Conservation (phyloP, 805 yeast species). For the Suhomyces sp. region DNA sequence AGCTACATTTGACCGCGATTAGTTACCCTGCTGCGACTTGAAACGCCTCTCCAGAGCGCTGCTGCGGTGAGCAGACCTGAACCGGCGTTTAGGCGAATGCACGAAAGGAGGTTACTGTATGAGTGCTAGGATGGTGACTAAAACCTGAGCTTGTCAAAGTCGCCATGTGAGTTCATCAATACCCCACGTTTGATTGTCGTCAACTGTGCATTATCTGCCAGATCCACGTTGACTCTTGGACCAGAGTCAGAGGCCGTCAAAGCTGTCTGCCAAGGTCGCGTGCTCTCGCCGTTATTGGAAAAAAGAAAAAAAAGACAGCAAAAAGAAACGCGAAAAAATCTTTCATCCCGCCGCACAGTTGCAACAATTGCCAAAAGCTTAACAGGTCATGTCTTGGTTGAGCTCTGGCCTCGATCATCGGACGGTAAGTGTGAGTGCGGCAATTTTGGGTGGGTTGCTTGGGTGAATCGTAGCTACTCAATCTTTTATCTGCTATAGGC, state of each 20-base stretch:
- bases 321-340: not conserved
- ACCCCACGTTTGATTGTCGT: not conserved
- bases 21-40: not conserved
- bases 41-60: not conserved
- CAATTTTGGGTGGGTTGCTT: not conserved
- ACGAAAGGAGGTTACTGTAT: too few relatives aligned
- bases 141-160: too few relatives aligned
- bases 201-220: not conserved
- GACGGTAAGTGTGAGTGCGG: not conserved
- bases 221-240: not conserved
- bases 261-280: not conserved
- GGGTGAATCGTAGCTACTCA: not conserved
- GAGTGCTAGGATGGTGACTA: too few relatives aligned
- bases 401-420: not conserved
- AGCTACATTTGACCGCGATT: not conserved
- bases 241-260: not conserved
- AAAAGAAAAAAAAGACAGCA: not conserved
- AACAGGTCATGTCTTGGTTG: not conserved
- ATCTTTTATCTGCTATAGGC: not conserved
- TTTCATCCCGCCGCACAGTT: not conserved
- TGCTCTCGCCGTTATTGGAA: not conserved
- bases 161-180: not conserved
- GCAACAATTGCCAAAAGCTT: not conserved
- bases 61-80: not conserved
- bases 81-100: too few relatives aligned